Evolutionary conservation across 768 basidiomycete genomes (phyloP).

Genomic region (Rhodotorula kratochvilovae): DNA sequence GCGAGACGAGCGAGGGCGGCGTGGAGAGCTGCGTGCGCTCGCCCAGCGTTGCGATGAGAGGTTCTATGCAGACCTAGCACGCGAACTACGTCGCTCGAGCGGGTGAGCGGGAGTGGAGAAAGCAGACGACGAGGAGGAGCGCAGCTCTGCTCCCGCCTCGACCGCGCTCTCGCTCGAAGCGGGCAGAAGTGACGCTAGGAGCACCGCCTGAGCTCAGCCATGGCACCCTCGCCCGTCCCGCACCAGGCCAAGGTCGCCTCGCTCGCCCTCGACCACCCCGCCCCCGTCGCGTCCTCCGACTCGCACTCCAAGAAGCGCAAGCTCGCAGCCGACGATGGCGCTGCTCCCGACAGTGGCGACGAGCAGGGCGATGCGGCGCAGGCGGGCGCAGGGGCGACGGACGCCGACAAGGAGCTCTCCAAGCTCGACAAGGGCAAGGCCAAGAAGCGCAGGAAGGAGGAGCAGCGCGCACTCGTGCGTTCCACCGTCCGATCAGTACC

Average conservation of each 20-base stretch:
- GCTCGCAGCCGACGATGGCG: not conserved
- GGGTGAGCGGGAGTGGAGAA: not conserved
- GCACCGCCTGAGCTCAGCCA: not conserved
- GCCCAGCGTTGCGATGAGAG: too few relatives aligned
- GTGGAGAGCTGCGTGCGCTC: too few relatives aligned
- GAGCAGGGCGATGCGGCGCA: not conserved
- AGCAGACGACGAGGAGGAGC: not conserved
- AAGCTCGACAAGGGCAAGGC: slow-evolving; percentile 53
- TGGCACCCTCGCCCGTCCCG: too few relatives aligned
- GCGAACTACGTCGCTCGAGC: too few relatives aligned
- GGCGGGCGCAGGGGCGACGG: not conserved
- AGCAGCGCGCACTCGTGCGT: slow-evolving; percentile 62
- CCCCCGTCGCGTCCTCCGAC: slow-evolving; percentile 1
- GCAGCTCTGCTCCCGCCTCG: too few relatives aligned
- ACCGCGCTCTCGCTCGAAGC: not conserved
- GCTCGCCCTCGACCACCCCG: slow-evolving; percentile 4
- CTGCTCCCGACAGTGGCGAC: not conserved
- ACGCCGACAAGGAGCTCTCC: not conserved
- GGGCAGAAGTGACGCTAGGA: too few relatives aligned
- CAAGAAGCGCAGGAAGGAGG: slow-evolving; percentile 73
- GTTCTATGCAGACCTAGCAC: too few relatives aligned
- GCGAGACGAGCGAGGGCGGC: not conserved
- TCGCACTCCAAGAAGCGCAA: slow-evolving; percentile 17
- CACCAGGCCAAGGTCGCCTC: slow-evolving; percentile 4
- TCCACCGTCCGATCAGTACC: too few relatives aligned